Evolutionary conservation across 306 rosid genomes (phyloP).

Genomic region (Inga oerstediana): DNA sequence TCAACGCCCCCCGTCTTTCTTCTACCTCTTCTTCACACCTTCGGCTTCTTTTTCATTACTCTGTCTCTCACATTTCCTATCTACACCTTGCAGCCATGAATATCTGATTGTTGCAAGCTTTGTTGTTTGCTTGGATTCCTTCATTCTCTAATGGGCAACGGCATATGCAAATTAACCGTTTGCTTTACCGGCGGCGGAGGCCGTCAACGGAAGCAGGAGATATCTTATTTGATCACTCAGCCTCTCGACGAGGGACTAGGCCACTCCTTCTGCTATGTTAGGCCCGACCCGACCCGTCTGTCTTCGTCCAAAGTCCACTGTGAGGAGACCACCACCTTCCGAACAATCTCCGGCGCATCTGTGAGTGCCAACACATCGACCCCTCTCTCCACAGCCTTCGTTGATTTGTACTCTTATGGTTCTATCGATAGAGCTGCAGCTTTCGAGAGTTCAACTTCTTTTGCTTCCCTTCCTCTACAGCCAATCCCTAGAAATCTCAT

Average conservation of each 20-base stretch:
- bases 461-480: conserved; percentile 91
- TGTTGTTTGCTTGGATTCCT: neutral
- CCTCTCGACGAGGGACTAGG: conserved; percentile 86
- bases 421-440: conserved; percentile 88
- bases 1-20: neutral
- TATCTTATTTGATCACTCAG: conserved; percentile 56
- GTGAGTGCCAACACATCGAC: conserved; percentile 97
- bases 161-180: conserved; percentile 73
- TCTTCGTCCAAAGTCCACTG: conserved; percentile 88
- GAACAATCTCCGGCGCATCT: conserved; percentile 94
- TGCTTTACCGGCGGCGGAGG: conserved; percentile 71
- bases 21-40: neutral
- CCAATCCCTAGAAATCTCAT: conserved; percentile 71
- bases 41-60: neutral
- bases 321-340: conserved; percentile 89
- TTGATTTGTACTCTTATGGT: conserved; percentile 76
- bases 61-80: neutral
- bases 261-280: conserved; percentile 94
- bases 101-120: neutral
- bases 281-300: conserved; percentile 78
- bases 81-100: neutral
- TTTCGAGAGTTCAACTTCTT: conserved; percentile 87
- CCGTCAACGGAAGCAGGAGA: conserved; percentile 54
- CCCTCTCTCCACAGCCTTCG: conserved; percentile 79
- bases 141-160: conserved; percentile 69